These are phyloP conservation scores for Epicoccum nigrum DNA, from an alignment of 2,329 filamentous ascomycete species.

Conservation along the genomic window DNA sequence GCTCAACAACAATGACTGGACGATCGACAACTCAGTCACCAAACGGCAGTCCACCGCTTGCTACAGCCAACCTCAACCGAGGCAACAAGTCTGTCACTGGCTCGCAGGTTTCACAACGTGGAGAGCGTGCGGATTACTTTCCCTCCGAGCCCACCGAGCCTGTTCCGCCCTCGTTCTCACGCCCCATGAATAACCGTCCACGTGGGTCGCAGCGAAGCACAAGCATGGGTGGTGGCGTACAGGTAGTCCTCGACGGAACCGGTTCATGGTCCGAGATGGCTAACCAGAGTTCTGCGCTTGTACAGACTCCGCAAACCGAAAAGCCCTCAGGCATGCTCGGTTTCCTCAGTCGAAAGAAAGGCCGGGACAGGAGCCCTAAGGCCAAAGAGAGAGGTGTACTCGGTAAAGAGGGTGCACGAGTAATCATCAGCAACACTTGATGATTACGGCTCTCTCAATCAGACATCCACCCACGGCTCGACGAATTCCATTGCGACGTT, in stretches of 20 bases:
- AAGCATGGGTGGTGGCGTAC: conserved; percentile 81
- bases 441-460: background rate
- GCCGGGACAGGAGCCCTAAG: conserved; percentile 88
- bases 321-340: conserved; percentile 82
- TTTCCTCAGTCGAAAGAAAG: conserved; percentile 88
- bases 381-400: conserved; percentile 91
- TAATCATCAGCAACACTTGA: conserved; percentile 55
- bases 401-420: conserved; percentile 89
- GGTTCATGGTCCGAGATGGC: conserved; percentile 92
- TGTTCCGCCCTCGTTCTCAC: conserved; percentile 43
- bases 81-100: conserved; percentile 22
- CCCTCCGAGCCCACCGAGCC: conserved; percentile 38
- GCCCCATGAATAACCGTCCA: conserved; percentile 54
- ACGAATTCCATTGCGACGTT: conserved; percentile 40
- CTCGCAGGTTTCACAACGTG: conserved; percentile 45
- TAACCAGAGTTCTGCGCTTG: conserved; percentile 76
- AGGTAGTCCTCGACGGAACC: conserved; percentile 87
- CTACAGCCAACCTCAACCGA: conserved; percentile 29
- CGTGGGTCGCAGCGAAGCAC: conserved; percentile 71
- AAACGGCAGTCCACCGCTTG: conserved; percentile 55
- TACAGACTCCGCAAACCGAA: conserved; percentile 51
- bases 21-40: conserved; percentile 56
- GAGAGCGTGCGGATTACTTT: conserved; percentile 45
- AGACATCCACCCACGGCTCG: conserved; percentile 22
- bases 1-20: conserved; percentile 41